Evolutionary conservation across 176 grass and related monocot species (phyloP), one percentile per base, ranked within the genome.

Genomic region (Tillandsia fasciculata): DNA sequence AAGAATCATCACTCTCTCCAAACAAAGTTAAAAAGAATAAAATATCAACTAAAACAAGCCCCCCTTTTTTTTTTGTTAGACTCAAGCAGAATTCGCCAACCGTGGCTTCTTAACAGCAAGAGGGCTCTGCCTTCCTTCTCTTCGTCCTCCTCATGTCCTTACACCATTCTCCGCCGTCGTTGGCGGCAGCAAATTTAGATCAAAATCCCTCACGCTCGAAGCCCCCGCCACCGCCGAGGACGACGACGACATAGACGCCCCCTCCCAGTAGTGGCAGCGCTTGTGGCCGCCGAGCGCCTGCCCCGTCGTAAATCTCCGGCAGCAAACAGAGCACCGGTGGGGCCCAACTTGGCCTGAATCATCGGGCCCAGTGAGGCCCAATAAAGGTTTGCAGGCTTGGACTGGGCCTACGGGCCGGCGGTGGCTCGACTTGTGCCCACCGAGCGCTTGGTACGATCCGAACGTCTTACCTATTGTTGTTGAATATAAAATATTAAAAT

Each of bases 221-320:
- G 68, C 33, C 14, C 77, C 83, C 12, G 70, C 73, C 5, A 72
- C 56, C 2, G 84, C 73, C 0, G 76, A 70, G 8, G 49, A 54
- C 2, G 83, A 84, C 14, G 47, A 54, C 0, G 64, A 53, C 0
- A 81, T 87, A 2, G 80, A 86, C 8, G 81, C 68, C 2, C 87
- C 91, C 17, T 96, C 91, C 84, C 78, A 90, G 73, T 90, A 96
- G n/a, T 96, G 87, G 63, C 91, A 78, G 68, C 91, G 29, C 84
- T 96, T 90, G 81, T 96, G 91, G 29, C 91, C 91, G n/a, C 91
- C 87, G 59, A 96, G 87, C 51, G 91, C 87, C 70, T 90, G 91
- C 33, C 91, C 91, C 13, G 87, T 96, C 1, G 73, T 47, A 53
- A 96, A 96, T 11, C 72, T 77, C 52, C 79, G 79, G 12, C 77